phyloP scores from a whole-genome alignment of 1,139 yeast species.

The Magnusiomyces tetraspermus region DNA sequence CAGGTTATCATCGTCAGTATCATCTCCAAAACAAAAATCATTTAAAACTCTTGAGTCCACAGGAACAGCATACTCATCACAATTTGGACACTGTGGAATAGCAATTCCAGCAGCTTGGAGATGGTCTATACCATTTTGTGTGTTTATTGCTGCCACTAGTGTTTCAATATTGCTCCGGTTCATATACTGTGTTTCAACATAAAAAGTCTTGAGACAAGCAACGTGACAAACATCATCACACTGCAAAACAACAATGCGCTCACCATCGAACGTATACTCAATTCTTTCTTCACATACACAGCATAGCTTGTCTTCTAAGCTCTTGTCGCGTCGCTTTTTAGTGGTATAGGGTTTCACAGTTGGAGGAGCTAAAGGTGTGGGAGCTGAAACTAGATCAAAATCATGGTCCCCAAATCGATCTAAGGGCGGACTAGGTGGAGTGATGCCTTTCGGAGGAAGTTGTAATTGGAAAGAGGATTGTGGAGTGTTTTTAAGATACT shows the following conservation, averaged over 20 bases:
- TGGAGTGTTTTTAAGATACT: not conserved
- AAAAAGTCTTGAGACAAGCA: conserved; percentile 19
- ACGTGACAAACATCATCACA: conserved; percentile 24
- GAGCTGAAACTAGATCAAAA: not conserved
- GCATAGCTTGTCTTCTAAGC: conserved; percentile 20
- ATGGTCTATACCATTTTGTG: not conserved
- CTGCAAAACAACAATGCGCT: conserved; percentile 19
- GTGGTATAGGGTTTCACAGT: conserved; percentile 11
- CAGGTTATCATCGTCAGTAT: not conserved
- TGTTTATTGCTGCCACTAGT: not conserved
- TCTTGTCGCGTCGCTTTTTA: conserved; percentile 15
- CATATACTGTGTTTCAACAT: not conserved
- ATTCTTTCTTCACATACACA: conserved; percentile 27
- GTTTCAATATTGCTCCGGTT: not conserved
- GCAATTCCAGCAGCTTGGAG: conserved; percentile 14
- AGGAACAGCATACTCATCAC: conserved; percentile 23
- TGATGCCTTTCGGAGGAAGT: not conserved
- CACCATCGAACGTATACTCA: conserved; percentile 21
- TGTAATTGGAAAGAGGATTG: not conserved
- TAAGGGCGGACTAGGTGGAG: not conserved
- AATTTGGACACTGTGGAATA: conserved; percentile 24
- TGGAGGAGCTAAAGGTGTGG: conserved; percentile 7
- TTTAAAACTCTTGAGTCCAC: conserved; percentile 14
- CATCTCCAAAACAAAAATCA: not conserved
- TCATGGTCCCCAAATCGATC: not conserved